Percentiles rank a stretch among this genome's conserved stretches.
phyloP scores from a whole-genome alignment of 2,329 filamentous ascomycete genomes.

The Fusarium chuoi region DNA sequence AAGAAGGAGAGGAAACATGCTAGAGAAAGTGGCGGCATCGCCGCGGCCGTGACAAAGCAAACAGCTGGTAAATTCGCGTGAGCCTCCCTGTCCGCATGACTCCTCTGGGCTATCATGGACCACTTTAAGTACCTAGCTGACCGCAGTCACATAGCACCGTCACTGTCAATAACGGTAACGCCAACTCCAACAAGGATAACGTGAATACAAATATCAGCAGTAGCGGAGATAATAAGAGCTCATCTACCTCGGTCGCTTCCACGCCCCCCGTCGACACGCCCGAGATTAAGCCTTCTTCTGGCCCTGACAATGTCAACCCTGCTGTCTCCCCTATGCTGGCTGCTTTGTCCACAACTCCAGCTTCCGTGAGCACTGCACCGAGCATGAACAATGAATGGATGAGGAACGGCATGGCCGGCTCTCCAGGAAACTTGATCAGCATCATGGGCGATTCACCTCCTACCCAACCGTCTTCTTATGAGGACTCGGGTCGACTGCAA shows the following conservation, averaged over 20 bases:
- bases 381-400: constrained; percentile 61
- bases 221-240: constrained; percentile 49
- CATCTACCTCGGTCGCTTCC: constrained; percentile 55
- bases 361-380: constrained; percentile 59
- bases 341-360: constrained; percentile 60
- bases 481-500: constrained; percentile 56
- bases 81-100: constrained; percentile 49
- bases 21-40: constrained; percentile 63
- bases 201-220: constrained; percentile 40
- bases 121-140: constrained; percentile 37
- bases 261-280: constrained; percentile 58
- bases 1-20: constrained; percentile 67
- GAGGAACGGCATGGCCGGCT: constrained; percentile 57
- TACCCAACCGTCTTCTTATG: constrained; percentile 63
- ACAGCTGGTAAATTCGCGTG: constrained; percentile 63
- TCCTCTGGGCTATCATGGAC: constrained; percentile 26
- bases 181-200: constrained; percentile 47
- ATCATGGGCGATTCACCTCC: constrained; percentile 64
- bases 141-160: constrained; percentile 36
- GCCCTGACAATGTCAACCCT: constrained; percentile 56
- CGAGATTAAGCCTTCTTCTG: constrained; percentile 55
- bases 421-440: constrained; percentile 64
- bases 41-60: constrained; percentile 64
- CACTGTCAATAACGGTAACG: constrained; percentile 41
- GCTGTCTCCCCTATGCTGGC: constrained; percentile 59